Base-by-base conservation (phyloP, 495 filamentous ascomycete species). In the Cudoniella acicularis region DNA sequence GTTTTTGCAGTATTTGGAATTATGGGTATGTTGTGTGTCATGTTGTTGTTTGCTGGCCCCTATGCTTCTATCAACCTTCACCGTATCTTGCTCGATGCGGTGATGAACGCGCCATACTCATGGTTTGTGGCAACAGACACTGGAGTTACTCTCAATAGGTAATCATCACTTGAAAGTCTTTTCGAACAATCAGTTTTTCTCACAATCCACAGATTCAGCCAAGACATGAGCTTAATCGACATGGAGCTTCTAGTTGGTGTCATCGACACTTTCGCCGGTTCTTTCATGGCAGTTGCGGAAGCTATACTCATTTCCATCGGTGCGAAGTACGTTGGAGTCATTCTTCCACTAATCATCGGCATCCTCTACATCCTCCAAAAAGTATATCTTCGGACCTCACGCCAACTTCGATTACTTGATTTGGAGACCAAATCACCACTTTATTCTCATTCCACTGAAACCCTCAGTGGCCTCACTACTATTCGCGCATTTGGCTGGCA, bases 321-420 rank as follows among this genome's bases (percentile, higher is more conserved):
- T 30, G 58, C 52, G 1, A 41, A 67, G 11, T 71, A 69, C 21
- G 54, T 75, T 45, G 64, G 63, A 51, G 16, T 41, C 1, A 78
- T 60, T 42, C 62, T 59, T 8, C 66, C 78, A 21, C 27, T 69
- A 55, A 54, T 74, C 51, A 55, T 72, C 49, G 13, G 67, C 3
- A 49, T 73, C 2, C 22, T 83, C n/a, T 82, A 68, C 41, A 3
- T 77, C 0, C 54, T 85, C 1, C 82, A 86, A 56, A 71, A 67
- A 9, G 73, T 77, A 65, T 87, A 87, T 54, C 72, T 86, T 0
- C 74, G 79, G 13, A 82, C 79, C 1, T 83, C 79, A 0, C 76
- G 80, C 2, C 84, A 86, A 59, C 52, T 87, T 1, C 76, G 83
- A 20, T 61, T 85, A 0, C 65, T 87, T 1, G 83, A 86, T 54